Percentiles rank a stretch among this genome's conserved stretches.
These are phyloP conservation scores for Colletotrichum orbiculare DNA, from an alignment of 2,329 filamentous ascomycete genomes.

Conservation along the genomic window DNA sequence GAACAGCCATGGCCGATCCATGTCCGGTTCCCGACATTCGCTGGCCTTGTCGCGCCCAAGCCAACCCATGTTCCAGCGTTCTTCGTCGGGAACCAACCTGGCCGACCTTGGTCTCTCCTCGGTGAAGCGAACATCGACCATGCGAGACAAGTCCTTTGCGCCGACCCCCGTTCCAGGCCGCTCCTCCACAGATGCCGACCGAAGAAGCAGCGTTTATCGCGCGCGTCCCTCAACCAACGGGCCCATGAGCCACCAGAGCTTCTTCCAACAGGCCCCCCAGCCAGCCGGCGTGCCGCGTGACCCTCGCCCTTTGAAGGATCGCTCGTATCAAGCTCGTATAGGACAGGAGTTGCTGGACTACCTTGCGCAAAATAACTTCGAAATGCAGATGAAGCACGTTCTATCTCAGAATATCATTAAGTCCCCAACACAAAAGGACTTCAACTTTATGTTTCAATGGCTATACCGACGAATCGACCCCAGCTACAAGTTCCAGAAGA, in stretches of 20 bases:
- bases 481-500: conserved; percentile 91
- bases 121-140: conserved; percentile 79
- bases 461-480: conserved; percentile 96
- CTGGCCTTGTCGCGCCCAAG: conserved; percentile 85
- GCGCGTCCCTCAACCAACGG: conserved; percentile 74
- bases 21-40: conserved; percentile 86
- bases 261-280: conserved; percentile 89
- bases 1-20: conserved; percentile 79
- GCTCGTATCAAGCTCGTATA: conserved; percentile 82
- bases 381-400: conserved; percentile 96
- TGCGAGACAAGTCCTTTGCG: conserved; percentile 72
- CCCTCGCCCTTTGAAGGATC: conserved; percentile 85
- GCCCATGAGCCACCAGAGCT: conserved; percentile 84
- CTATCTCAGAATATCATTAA: conserved; percentile 92
- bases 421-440: conserved; percentile 97
- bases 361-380: conserved; percentile 92
- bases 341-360: conserved; percentile 93
- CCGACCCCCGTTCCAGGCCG: conserved; percentile 48
- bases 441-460: conserved; percentile 98
- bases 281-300: conserved; percentile 86
- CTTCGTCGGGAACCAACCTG: conserved; percentile 84
- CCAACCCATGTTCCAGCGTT: conserved; percentile 87
- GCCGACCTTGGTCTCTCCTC: conserved; percentile 85
- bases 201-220: conserved; percentile 86
- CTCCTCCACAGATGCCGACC: conserved; percentile 64